These are phyloP conservation scores for Leishmania arabica DNA, from an alignment of 208 protist species.

Conservation along the genomic window DNA sequence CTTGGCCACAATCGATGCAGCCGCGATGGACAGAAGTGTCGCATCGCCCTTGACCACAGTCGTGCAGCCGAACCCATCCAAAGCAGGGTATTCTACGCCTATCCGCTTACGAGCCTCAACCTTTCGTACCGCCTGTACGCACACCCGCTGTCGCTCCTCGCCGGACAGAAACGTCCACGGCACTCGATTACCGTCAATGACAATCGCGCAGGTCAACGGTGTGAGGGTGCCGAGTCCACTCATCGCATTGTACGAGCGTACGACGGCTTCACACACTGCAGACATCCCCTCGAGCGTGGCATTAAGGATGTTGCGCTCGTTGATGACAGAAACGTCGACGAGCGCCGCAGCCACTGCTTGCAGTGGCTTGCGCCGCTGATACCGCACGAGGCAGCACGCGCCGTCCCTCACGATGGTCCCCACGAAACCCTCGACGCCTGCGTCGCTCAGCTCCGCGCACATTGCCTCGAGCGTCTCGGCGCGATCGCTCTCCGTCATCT, in stretches of 20 bases:
- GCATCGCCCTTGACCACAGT: conserved; percentile 47
- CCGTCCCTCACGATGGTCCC: background rate
- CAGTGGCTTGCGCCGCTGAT: conserved; percentile 11
- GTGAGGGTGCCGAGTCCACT: conserved; percentile 9
- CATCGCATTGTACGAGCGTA: conserved; percentile 20
- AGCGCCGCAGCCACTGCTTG: conserved; percentile 34
- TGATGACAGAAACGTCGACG: conserved; percentile 34
- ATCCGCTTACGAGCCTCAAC: conserved; percentile 22
- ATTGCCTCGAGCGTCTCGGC: conserved; percentile 21
- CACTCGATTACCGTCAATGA: conserved; percentile 50
- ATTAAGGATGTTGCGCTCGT: conserved; percentile 57
- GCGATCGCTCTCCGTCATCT: conserved; percentile 27
- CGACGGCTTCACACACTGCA: conserved; percentile 23
- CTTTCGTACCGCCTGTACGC: conserved; percentile 4
- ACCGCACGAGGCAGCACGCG: conserved; percentile 7
- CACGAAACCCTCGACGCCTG: background rate
- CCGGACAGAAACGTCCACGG: conserved; percentile 47
- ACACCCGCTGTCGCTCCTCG: conserved; percentile 15
- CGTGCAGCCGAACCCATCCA: conserved; percentile 23
- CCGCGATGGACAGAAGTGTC: conserved; percentile 35
- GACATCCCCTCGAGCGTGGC: conserved; percentile 66
- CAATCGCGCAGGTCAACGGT: conserved; percentile 37
- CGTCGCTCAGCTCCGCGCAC: conserved; percentile 19
- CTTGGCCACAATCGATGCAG: conserved; percentile 54
- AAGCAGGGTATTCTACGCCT: conserved; percentile 22